Conservation (phyloP, 345 rosid species). For the Combretum micranthum region DNA sequence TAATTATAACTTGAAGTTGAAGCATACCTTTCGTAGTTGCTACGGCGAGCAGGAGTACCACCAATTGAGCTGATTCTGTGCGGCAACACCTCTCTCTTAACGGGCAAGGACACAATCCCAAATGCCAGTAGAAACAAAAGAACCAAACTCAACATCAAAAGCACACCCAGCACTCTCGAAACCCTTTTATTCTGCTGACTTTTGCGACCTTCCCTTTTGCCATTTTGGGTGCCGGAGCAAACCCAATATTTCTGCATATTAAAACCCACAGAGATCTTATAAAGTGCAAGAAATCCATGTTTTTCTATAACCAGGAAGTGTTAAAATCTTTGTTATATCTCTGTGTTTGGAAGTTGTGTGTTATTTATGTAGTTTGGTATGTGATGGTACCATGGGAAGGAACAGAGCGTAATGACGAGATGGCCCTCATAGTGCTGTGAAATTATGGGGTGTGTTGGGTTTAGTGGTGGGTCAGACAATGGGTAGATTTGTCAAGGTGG, state of each 20-base stretch:
- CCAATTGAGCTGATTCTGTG: not conserved
- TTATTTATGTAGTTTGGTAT: not conserved
- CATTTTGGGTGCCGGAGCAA: slow-evolving; percentile 1
- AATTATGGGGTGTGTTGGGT: not conserved
- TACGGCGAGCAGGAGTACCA: not conserved
- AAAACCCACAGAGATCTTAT: slow-evolving; percentile 1
- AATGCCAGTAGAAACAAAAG: slow-evolving; percentile 1
- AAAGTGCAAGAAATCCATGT: not conserved
- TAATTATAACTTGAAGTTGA: too few species aligned
- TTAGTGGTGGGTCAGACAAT: not conserved
- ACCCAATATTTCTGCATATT: not conserved
- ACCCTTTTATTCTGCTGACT: slow-evolving; percentile 4
- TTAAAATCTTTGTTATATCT: not conserved
- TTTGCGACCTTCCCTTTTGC: slow-evolving; percentile 16
- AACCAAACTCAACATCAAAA: slow-evolving; percentile 1
- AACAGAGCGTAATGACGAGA: not conserved
- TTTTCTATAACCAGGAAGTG: not conserved
- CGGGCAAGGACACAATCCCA: slow-evolving; percentile 13
- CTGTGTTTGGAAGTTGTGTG: not conserved
- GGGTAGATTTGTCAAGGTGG: slow-evolving; percentile 3
- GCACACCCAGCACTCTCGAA: slow-evolving; percentile 1
- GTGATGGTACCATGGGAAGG: not conserved
- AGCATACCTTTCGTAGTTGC: not conserved
- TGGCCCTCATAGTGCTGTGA: not conserved
- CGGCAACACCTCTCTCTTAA: not conserved